phyloP scores from a whole-genome alignment of 1,284 basidiomycete species.

The Agroathelia rolfsii region DNA sequence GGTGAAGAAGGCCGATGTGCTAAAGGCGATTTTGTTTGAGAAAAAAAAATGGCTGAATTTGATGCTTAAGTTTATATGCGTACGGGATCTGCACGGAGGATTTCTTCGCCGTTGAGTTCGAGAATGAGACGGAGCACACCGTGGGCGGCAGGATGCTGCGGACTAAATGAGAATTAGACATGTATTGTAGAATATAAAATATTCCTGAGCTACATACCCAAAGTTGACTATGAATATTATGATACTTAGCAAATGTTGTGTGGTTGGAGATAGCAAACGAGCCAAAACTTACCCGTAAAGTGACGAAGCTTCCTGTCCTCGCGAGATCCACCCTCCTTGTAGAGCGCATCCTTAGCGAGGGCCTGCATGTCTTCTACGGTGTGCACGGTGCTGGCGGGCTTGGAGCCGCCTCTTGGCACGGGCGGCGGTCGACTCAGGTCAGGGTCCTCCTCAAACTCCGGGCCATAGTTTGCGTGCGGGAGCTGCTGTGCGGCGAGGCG shows the following conservation, averaged over 20 bases:
- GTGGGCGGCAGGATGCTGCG: constrained; percentile 98
- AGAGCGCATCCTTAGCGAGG: constrained; percentile 66
- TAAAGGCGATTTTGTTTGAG: constrained; percentile 24
- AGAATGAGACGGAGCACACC: constrained; percentile 97
- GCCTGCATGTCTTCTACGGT: constrained; percentile 78
- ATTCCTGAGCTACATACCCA: constrained; percentile 48
- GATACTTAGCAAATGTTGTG: constrained; percentile 2
- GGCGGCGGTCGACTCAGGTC: constrained; percentile 17
- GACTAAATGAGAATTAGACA: constrained; percentile 34
- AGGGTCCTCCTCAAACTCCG: constrained; percentile 14
- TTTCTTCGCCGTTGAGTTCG: constrained; percentile 96
- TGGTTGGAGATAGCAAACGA: too few species aligned
- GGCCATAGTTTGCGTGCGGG: constrained; percentile 9
- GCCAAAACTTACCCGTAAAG: constrained; percentile 73
- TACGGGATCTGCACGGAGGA: constrained; percentile 83
- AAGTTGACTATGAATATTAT: constrained; percentile 63
- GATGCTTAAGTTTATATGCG: constrained; percentile 19
- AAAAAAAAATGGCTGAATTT: constrained; percentile 6
- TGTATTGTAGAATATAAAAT: not conserved
- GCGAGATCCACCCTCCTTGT: constrained; percentile 64
- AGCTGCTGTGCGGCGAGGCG: constrained; percentile 14
- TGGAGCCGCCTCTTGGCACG: constrained; percentile 45
- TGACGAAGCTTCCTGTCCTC: constrained; percentile 83
- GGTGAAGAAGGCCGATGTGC: constrained; percentile 95
- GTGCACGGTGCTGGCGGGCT: too few species aligned